phyloP scores from a whole-genome alignment of 495 filamentous ascomycete species.

The Peziza echinospora region DNA sequence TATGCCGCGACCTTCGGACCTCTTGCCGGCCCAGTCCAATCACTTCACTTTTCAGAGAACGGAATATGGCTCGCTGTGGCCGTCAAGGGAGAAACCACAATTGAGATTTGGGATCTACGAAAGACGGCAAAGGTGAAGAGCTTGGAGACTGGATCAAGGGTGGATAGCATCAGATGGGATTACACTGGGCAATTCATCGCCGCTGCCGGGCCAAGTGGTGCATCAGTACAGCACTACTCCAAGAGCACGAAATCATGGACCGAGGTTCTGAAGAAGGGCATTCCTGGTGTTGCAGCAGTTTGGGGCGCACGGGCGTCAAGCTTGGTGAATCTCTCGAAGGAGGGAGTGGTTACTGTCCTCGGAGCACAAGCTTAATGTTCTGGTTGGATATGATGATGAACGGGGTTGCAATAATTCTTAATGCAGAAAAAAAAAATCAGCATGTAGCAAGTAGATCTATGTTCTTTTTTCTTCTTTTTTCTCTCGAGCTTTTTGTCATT shows the following conservation, averaged over 20 bases:
- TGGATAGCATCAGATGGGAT: constrained; percentile 63
- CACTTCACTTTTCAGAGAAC: constrained; percentile 81
- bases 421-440: too few relatives aligned
- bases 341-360: constrained; percentile 52
- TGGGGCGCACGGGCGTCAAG: constrained; percentile 61
- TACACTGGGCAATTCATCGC: constrained; percentile 88
- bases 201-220: constrained; percentile 53
- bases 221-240: constrained; percentile 69
- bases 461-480: too few relatives aligned
- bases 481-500: too few relatives aligned
- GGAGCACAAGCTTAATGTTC: constrained; percentile 22
- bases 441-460: too few relatives aligned
- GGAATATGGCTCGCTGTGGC: constrained; percentile 83
- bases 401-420: too few relatives aligned
- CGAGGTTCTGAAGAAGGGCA: constrained; percentile 56
- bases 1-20: constrained; percentile 45
- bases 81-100: constrained; percentile 44
- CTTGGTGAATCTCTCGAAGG: constrained; percentile 48
- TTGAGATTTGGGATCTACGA: constrained; percentile 78
- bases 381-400: too few relatives aligned
- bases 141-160: constrained; percentile 56
- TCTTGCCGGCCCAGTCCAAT: constrained; percentile 42
- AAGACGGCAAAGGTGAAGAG: constrained; percentile 57
- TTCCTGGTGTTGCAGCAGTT: constrained; percentile 44
- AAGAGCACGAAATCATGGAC: constrained; percentile 74